phyloP scores from a whole-genome alignment of 345 rosid species.

The Eucalyptus microcorys region DNA sequence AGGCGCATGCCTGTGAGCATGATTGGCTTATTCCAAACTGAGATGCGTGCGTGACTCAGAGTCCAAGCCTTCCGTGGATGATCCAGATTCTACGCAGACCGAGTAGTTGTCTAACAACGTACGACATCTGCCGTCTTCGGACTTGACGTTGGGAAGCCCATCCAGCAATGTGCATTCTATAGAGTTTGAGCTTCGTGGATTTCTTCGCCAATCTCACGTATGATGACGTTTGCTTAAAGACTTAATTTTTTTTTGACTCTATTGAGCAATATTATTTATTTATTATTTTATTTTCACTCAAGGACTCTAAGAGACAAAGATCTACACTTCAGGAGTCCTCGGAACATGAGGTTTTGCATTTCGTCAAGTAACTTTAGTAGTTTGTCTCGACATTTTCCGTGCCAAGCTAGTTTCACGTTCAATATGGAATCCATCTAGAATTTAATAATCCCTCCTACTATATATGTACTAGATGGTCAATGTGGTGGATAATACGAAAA shows the following conservation, averaged over 20 bases:
- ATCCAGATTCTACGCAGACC: background rate
- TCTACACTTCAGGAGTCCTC: background rate
- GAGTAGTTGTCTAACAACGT: too few species aligned
- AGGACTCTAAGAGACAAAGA: background rate
- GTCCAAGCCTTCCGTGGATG: background rate
- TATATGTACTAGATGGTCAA: accelerated
- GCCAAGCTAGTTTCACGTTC: background rate
- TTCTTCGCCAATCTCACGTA: too few species aligned
- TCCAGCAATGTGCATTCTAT: too few species aligned
- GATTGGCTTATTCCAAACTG: background rate
- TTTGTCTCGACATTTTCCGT: background rate
- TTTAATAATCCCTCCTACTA: too few species aligned
- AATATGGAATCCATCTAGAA: background rate
- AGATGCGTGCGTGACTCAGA: background rate
- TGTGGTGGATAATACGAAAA: background rate
- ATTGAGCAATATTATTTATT: too few species aligned
- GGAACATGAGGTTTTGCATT: background rate
- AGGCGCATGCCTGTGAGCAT: background rate
- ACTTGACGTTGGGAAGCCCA: too few species aligned
- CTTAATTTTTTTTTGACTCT: too few species aligned
- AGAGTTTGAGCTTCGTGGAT: too few species aligned
- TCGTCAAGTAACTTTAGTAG: background rate
- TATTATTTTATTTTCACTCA: background rate
- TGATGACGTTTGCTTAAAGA: too few species aligned
- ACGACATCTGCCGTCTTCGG: too few species aligned